A percentile compares a stretch with the other conserved stretches of the same genome.
Conservation (phyloP, 2,329 filamentous ascomycete species). For the Stemphylium beticola region DNA sequence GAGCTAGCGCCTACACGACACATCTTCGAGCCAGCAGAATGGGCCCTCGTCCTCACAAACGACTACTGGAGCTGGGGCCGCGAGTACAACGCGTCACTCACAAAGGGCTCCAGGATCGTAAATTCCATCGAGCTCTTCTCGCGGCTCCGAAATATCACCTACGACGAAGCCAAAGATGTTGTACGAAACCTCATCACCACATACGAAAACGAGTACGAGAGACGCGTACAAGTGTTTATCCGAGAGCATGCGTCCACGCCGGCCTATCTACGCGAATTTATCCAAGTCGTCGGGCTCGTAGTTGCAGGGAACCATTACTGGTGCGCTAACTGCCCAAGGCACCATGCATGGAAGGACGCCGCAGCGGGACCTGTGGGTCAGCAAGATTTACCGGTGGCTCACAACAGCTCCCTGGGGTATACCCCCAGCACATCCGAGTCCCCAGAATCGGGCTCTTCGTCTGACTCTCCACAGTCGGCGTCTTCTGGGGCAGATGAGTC, state of each 20-base stretch:
- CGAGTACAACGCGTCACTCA: background rate
- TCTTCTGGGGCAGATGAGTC: background rate
- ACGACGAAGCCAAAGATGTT: background rate
- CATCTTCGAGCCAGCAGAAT: background rate
- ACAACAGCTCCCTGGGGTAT: background rate
- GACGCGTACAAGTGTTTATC: background rate
- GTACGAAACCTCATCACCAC: background rate
- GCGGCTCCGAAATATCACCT: background rate
- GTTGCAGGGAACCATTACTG: slow-evolving; percentile 6
- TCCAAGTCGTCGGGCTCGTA: background rate
- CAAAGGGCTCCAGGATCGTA: background rate
- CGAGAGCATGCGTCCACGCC: background rate
- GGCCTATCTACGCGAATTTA: background rate
- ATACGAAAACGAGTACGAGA: background rate
- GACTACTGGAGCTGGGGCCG: slow-evolving; percentile 4
- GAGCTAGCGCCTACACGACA: background rate
- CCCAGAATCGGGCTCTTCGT: background rate
- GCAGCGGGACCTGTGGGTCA: no score
- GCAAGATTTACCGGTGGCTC: background rate
- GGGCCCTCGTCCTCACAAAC: background rate
- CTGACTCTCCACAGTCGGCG: background rate
- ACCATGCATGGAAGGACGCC: background rate
- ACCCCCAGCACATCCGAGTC: background rate
- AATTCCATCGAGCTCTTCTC: background rate
- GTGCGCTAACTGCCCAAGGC: slow-evolving; percentile 1